These are phyloP conservation scores for Syncephalis plumigaleata DNA, from an alignment of 371 early-diverging fungal genomes.

Conservation along the genomic window DNA sequence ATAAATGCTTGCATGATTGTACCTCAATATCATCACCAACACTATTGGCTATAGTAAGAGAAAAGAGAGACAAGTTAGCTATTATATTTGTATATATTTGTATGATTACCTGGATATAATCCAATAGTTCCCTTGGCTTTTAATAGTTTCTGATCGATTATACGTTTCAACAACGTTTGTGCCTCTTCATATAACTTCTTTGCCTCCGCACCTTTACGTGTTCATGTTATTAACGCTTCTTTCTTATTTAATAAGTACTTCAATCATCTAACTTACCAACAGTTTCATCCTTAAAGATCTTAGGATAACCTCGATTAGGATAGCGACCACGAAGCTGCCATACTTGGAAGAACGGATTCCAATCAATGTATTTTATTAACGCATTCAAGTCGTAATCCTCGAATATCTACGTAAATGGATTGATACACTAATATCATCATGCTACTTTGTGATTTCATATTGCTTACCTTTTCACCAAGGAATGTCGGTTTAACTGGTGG, in stretches of 20 bases:
- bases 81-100: no score
- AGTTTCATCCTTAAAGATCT: conserved; percentile 82
- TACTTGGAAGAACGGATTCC: conserved; percentile 94
- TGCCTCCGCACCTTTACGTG: conserved; percentile 48
- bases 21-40: conserved; percentile 72
- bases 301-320: conserved; percentile 89
- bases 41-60: conserved; percentile 40
- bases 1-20: no score
- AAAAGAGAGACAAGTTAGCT: no score
- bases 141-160: conserved; percentile 48
- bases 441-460: no score
- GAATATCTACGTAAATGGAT: conserved; percentile 25
- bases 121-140: conserved; percentile 59
- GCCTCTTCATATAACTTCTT: conserved; percentile 78
- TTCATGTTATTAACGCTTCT: no score
- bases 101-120: conserved; percentile 59
- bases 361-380: conserved; percentile 68
- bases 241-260: no score
- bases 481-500: conserved; percentile 54
- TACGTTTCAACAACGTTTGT: conserved; percentile 49
- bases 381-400: conserved; percentile 49
- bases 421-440: no score
- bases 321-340: conserved; percentile 87
- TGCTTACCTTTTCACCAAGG: conserved; percentile 40
- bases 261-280: conserved; percentile 42